phyloP scores from a whole-genome alignment of 2,329 filamentous ascomycete genomes.

The Colletotrichum falcatum region DNA sequence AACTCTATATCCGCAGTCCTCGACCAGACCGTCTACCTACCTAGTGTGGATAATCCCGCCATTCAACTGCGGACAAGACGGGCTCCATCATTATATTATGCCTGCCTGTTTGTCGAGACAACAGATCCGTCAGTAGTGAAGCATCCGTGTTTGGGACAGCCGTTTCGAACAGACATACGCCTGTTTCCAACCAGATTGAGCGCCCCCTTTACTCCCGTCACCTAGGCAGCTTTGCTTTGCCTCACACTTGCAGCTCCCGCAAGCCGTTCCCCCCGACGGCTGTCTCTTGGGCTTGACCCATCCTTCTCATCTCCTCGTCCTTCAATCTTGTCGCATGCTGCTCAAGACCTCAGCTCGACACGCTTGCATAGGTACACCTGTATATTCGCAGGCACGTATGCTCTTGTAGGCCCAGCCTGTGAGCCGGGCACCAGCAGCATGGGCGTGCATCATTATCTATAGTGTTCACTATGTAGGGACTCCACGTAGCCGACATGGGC shows the following conservation, averaged over 20 bases:
- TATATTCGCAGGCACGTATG: background rate
- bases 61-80: background rate
- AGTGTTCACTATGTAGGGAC: background rate
- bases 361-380: background rate
- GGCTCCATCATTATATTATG: background rate
- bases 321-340: constrained; percentile 27
- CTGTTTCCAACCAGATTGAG: constrained; percentile 33
- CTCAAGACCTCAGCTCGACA: background rate
- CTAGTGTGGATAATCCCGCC: background rate
- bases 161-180: constrained; percentile 36
- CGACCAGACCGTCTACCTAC: no score
- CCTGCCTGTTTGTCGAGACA: background rate
- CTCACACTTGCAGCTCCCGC: constrained; percentile 15
- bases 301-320: constrained; percentile 8
- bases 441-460: constrained; percentile 16
- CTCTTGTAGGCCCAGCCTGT: background rate
- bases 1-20: background rate
- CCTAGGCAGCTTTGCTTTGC: constrained; percentile 20
- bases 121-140: background rate
- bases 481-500: constrained; percentile 4
- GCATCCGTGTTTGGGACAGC: constrained; percentile 29
- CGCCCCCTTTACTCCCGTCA: constrained; percentile 1
- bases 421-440: constrained; percentile 4
- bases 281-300: background rate
- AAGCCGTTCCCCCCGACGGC: no score